These are phyloP conservation scores for Alternaria brassicae DNA, from an alignment of 2,329 filamentous ascomycete genomes.

Conservation along the genomic window DNA sequence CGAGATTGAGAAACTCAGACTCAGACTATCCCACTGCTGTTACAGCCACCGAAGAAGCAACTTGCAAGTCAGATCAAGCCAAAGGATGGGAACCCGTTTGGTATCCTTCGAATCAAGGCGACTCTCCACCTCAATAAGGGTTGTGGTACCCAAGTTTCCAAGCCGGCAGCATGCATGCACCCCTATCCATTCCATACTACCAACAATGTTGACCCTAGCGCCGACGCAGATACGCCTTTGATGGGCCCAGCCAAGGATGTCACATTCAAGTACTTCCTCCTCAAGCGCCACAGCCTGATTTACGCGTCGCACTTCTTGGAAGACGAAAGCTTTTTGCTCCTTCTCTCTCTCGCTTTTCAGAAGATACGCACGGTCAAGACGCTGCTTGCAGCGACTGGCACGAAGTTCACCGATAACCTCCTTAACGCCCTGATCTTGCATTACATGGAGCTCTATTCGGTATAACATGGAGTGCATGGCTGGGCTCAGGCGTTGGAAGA, in stretches of 20 bases:
- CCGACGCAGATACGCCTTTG: not conserved
- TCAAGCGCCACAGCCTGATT: not conserved
- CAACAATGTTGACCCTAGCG: not conserved
- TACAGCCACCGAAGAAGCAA: not conserved
- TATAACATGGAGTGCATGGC: not conserved
- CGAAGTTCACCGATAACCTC: not conserved
- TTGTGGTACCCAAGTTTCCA: not conserved
- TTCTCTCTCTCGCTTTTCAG: not conserved
- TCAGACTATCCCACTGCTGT: not conserved
- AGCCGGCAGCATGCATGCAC: not conserved
- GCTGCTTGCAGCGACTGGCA: not conserved
- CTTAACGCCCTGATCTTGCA: not conserved
- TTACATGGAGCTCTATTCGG: not conserved
- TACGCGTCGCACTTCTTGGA: not conserved
- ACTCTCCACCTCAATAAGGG: not conserved
- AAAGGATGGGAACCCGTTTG: not conserved
- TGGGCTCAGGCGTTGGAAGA: not conserved
- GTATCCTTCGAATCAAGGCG: not conserved
- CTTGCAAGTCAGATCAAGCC: not conserved
- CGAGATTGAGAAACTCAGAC: too few relatives aligned
- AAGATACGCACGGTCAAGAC: not conserved
- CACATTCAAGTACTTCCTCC: not conserved
- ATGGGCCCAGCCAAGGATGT: not conserved
- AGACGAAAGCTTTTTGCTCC: not conserved
- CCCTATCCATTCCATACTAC: not conserved